Base-by-base conservation (phyloP, 164 flowering plant species). In the Tetracentron sinense region DNA sequence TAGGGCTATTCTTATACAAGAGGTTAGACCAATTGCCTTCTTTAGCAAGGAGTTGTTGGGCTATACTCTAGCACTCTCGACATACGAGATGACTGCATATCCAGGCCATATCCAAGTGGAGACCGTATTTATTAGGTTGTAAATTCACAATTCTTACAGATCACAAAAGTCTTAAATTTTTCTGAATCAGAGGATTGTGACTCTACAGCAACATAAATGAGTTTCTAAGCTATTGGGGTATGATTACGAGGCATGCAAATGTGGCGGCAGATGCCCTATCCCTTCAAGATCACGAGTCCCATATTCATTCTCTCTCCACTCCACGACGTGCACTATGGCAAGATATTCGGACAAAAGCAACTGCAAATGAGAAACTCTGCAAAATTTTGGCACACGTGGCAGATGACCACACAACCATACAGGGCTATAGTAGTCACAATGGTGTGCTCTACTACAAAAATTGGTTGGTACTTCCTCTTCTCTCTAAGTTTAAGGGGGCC, bases 1-100 rank as follows among this genome's bases (percentile, higher is more conserved):
- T 0, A 42, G 67, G 0, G 67, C 62, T 6, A 30, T 69, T 6
- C 27, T 62, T 1, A 54, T 48, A 33, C 67, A 56, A 23, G 22
- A 62, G 2, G 61, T 38, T 1, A 25, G 49, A 0, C 62, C 62
- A 2, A 1, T 69, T 6, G 56, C 72, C 7, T 69, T 27, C 20
- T 44, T 55, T 1, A 46, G 56, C 38, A 54, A 63, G 20, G n/a
- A 22, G 0, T 22, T 69, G 27, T 3, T 4, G 2, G 33, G 33
- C 7, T 44, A 30, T 14, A 0, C 22, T 14, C 16, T 20, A 21
- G 6, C 29, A 1, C 1, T 35, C 1, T 63, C 55, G 0, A 26
- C 52, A 16, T 62, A 69, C 49, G 61, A 62, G n/a, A 54, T 55
- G 27, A 48, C 14, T 68, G 61, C 4, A 44, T 47, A 56, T 67